A percentile compares a stretch with the other conserved stretches of the same genome.
These are phyloP conservation scores for Metroxylon sagu DNA, from an alignment of 176 grass and related monocot genomes.

Conservation along the genomic window DNA sequence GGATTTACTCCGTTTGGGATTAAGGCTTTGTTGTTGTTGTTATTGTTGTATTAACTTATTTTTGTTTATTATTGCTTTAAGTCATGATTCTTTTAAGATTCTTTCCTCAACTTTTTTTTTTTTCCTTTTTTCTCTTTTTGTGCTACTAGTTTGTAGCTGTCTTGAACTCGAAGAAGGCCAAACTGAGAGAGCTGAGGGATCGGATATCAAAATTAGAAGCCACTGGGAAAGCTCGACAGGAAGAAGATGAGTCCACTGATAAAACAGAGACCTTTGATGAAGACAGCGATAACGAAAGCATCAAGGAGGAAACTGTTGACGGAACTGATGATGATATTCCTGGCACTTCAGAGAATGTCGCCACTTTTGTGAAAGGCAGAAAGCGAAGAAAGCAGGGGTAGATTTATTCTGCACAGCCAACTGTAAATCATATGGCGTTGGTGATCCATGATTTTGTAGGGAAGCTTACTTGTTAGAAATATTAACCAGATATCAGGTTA, in stretches of 20 bases:
- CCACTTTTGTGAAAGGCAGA: constrained; percentile 20
- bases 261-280: constrained; percentile 45
- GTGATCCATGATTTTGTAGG: too few species aligned
- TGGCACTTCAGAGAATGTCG: constrained; percentile 30
- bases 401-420: too few species aligned
- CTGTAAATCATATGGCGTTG: too few species aligned
- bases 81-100: background rate
- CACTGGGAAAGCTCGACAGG: constrained; percentile 35
- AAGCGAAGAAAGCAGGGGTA: constrained; percentile 19
- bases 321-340: constrained; percentile 25
- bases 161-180: constrained; percentile 86
- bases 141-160: constrained; percentile 66
- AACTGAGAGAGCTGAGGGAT: constrained; percentile 64
- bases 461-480: too few species aligned
- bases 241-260: constrained; percentile 39
- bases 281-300: constrained; percentile 38
- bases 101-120: background rate
- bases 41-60: too few species aligned
- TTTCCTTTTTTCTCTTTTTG: background rate
- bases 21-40: too few species aligned
- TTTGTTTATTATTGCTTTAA: background rate
- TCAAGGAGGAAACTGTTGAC: constrained; percentile 35
- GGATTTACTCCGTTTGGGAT: too few species aligned
- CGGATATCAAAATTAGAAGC: constrained; percentile 40
- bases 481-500: too few species aligned